Conservation (phyloP, 2,329 filamentous ascomycete genomes). For the Fusarium irregulare region DNA sequence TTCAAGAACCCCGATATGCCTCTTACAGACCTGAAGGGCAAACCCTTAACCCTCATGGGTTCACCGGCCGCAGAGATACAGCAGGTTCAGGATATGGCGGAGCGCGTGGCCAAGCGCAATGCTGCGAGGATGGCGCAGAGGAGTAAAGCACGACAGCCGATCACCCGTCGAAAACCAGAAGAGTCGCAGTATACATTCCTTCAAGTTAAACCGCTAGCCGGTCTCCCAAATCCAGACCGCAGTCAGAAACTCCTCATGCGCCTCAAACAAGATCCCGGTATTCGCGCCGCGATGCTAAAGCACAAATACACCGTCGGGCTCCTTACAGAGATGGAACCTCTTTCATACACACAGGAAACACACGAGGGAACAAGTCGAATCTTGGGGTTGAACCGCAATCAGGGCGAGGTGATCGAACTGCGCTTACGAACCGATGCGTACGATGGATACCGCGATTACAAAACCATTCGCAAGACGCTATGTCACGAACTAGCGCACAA, state of each 20-base stretch:
- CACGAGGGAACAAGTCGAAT: slow-evolving; percentile 81
- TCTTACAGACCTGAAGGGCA: slow-evolving; percentile 61
- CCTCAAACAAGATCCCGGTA: slow-evolving; percentile 84
- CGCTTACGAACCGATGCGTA: slow-evolving; percentile 92
- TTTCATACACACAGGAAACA: slow-evolving; percentile 76
- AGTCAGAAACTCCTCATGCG: slow-evolving; percentile 78
- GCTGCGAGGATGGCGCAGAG: slow-evolving; percentile 52
- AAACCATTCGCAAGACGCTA: slow-evolving; percentile 88
- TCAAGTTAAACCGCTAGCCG: slow-evolving; percentile 76
- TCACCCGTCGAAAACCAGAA: slow-evolving; percentile 52
- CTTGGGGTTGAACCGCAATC: slow-evolving; percentile 87
- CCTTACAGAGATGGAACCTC: slow-evolving; percentile 95
- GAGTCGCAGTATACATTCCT: slow-evolving; percentile 83
- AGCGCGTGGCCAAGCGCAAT: slow-evolving; percentile 61
- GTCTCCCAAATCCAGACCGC: slow-evolving; percentile 80
- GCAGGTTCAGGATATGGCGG: slow-evolving; percentile 62
- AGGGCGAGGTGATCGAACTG: slow-evolving; percentile 90
- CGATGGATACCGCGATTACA: slow-evolving; percentile 93
- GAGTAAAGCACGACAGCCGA: slow-evolving; percentile 42
- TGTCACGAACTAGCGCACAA: slow-evolving; percentile 98
- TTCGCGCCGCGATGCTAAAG: slow-evolving; percentile 83
- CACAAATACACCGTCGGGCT: slow-evolving; percentile 87
- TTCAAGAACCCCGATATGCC: slow-evolving; percentile 68
- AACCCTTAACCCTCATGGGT: slow-evolving; percentile 74
- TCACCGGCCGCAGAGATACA: slow-evolving; percentile 69